Evolutionary conservation across 305 asterid species (phyloP), one percentile per base, ranked within the genome.

Genomic region (Fraxinus floribunda): DNA sequence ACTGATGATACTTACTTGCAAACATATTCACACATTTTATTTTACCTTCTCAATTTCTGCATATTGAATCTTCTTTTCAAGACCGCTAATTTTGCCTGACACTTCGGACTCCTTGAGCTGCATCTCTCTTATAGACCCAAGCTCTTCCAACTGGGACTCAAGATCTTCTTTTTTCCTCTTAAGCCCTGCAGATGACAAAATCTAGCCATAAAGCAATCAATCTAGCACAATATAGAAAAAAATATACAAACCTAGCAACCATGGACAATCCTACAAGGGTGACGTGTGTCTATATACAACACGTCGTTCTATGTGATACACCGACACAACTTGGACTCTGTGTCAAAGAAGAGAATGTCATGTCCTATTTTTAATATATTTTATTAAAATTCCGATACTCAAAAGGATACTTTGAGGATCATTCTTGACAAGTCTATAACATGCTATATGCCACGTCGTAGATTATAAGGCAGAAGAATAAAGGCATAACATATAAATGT

Each of bases 121-220:
- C 97, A 97, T 90, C 85, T 97, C 99, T 89, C 99, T 91, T 86
- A 97, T 91, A 83, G 99, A 95, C 75, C 98, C 99, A 85, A 97
- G 98, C 88, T 91, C 92, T 89, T 92, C 97, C 91, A 94, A 83
- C 60, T 93, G 93, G 20, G 92, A 83, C 90, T 97, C 99, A 83
- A 90, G 88, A 34, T 88, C 96, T 80, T 92, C 98, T 73, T 93
- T 97, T 84, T 93, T 92, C 91, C 89, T 93, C 93, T 97, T 97
- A 83, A 97, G 94, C 57, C 93, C 99, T 97, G 86, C 80, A 86
- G 75, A 62, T 34, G 62, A 32, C 77, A 80, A 75, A 35, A 24
- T 62, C 71, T 38, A 71, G 79, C 83, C 84, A 78, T 26, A 81
- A 80, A 71, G 83, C 85, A 82, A 84, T 35, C 18, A 82, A 22